Conservation (phyloP, 2,329 filamentous ascomycete species). For the Pleoardoris graminearum region DNA sequence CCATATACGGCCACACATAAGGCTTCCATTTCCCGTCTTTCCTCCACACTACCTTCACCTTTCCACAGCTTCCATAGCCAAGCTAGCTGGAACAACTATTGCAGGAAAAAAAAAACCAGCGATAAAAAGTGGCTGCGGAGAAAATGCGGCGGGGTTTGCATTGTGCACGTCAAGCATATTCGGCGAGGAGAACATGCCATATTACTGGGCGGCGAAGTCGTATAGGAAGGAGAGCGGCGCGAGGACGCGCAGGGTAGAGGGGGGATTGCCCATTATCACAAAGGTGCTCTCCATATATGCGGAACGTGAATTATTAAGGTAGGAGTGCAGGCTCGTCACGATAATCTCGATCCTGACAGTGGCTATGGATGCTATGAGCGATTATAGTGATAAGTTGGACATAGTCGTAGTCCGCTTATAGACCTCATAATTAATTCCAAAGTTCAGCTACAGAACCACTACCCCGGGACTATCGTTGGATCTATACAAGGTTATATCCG, state of each 20-base stretch:
- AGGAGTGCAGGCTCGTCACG: no score
- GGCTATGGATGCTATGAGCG: no score
- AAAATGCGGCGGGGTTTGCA: conserved; percentile 61
- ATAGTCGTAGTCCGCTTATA: no score
- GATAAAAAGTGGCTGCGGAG: conserved; percentile 62
- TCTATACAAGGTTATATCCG: no score
- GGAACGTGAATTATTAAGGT: no score
- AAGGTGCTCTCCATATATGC: no score
- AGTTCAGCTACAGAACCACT: no score
- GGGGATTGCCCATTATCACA: conserved; percentile 55
- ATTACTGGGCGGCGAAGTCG: conserved; percentile 63
- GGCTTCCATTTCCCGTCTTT: conserved; percentile 55
- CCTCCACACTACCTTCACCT: conserved; percentile 49
- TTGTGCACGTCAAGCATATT: conserved; percentile 65
- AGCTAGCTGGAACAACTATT: conserved; percentile 61
- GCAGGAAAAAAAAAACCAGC: conserved; percentile 64
- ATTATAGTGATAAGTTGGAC: no score
- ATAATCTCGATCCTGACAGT: no score
- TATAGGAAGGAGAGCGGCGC: conserved; percentile 59
- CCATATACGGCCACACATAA: conserved; percentile 59
- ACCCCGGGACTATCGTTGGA: no score
- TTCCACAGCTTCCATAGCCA: conserved; percentile 62
- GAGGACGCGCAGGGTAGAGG: conserved; percentile 58
- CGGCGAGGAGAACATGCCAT: conserved; percentile 60
- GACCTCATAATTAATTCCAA: no score